phyloP scores from a whole-genome alignment of 177 flowering plant species.

The Vitis hybrid region DNA sequence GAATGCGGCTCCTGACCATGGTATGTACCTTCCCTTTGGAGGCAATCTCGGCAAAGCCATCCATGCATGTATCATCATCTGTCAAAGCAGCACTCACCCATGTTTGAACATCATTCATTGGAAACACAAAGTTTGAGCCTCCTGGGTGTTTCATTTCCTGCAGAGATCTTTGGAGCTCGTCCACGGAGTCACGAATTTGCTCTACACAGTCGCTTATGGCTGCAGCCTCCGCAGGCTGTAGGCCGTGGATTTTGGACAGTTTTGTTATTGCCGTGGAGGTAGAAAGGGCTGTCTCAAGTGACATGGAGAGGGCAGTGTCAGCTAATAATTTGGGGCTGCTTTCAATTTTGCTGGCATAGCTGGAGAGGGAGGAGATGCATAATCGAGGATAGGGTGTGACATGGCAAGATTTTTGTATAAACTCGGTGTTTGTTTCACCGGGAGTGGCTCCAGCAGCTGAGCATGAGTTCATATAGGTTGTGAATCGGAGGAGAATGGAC shows the following conservation, averaged over 20 bases:
- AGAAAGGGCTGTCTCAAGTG: constrained; percentile 14
- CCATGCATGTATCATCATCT: constrained; percentile 41
- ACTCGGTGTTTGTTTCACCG: neutral
- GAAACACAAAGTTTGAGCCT: constrained; percentile 5
- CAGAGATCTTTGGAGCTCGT: constrained; percentile 26
- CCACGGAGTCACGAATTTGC: constrained; percentile 22
- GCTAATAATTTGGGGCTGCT: constrained; percentile 29
- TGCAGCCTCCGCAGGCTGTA: constrained; percentile 23
- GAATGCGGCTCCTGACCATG: constrained; percentile 15
- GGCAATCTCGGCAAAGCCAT: constrained; percentile 24
- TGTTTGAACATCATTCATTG: constrained; percentile 32
- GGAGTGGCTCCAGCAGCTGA: neutral
- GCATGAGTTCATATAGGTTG: neutral
- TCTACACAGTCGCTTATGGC: constrained; percentile 37
- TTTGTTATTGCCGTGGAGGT: constrained; percentile 10
- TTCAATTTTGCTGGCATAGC: constrained; percentile 24
- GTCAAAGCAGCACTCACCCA: constrained; percentile 51
- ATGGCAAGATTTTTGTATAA: constrained; percentile 29
- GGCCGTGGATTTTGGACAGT: constrained; percentile 10
- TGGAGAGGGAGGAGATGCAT: constrained; percentile 28
- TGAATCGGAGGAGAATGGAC: constrained; percentile 3
- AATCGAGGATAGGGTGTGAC: constrained; percentile 26
- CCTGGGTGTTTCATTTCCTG: constrained; percentile 19
- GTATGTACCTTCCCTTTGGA: constrained; percentile 24
- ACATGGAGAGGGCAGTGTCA: constrained; percentile 24